Base-by-base conservation (phyloP, 176 grass and related monocot genomes). In the Musa acuminata region DNA sequence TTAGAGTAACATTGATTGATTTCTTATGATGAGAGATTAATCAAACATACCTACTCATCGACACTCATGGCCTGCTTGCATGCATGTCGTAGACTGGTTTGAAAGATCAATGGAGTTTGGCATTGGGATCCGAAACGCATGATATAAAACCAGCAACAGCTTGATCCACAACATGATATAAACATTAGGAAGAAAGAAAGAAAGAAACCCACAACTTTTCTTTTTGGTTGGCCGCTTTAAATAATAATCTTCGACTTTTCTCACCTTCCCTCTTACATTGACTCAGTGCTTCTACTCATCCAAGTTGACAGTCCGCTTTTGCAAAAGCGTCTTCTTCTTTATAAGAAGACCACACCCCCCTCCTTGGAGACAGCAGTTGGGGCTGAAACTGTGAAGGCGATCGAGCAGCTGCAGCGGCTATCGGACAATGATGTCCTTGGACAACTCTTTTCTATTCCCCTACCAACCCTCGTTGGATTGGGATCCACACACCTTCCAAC, bases 221-320 rank as follows among this genome's bases (percentile, higher is more conserved):
- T 8, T 51, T 69, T 87, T 76, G 67, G 13, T 76, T 64, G 79
- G 84, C 82, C 81, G 70, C 72, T 71, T 84, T 72, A 24, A 60
- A 14, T 20, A 26, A 20, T 72, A 22, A 53, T 78, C 68, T 59
- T 8, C 65, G 8, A 23, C 27, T 72, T 69, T 16, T 76, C 72
- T 80, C 73, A 27, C 51, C 54, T 1, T 90, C 74, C 78, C 80
- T 84, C 84, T 62, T 20, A 64, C 75, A 90, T 90, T 86, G 82
- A 87, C 84, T 52, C 80, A 52, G 35, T 76, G 68, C 23, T 27
- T 69, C 27, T 69, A 69, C 57, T 77, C 72, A 57, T 69, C 72
- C 79, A 80, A 77, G 64, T 51, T 53, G 75, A 69, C 84, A 71
- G 75, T 72, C 26, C 75, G 79, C 87, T 84, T 80, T 77, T 69